Evolutionary conservation across 495 filamentous ascomycete species (phyloP).

Genomic region (Friedmanniomyces simplex): DNA sequence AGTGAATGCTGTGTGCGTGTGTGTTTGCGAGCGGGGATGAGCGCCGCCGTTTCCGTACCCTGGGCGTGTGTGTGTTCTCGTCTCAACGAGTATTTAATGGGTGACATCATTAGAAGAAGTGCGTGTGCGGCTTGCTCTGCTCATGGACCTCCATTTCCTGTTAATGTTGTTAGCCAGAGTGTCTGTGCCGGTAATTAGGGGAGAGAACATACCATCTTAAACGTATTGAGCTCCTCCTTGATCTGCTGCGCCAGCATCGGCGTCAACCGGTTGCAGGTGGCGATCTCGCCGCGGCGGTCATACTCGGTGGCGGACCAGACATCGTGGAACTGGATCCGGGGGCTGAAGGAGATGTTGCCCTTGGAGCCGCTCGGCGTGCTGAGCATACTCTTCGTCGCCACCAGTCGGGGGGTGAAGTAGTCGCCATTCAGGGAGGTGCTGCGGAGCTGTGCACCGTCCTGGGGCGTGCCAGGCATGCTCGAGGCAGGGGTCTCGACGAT

Average conservation of each 20-base stretch:
- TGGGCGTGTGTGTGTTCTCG: neutral
- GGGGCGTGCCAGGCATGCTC: conserved; percentile 72
- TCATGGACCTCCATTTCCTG: conserved; percentile 99
- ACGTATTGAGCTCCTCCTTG: conserved; percentile 97
- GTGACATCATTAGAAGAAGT: conserved; percentile 71
- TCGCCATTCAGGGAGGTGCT: conserved; percentile 61
- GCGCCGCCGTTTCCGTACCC: neutral
- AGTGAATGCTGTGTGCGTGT: too few species aligned
- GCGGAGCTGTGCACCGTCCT: conserved; percentile 56
- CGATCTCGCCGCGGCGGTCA: conserved; percentile 89
- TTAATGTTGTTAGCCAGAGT: conserved; percentile 14
- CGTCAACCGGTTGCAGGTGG: conserved; percentile 94
- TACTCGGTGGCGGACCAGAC: conserved; percentile 95
- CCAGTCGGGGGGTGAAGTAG: conserved; percentile 70
- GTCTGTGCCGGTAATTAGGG: neutral
- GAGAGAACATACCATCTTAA: conserved; percentile 78
- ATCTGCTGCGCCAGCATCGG: conserved; percentile 98
- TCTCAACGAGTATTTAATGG: neutral
- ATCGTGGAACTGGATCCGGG: conserved; percentile 87
- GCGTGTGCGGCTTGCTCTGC: conserved; percentile 95
- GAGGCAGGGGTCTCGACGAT: conserved; percentile 69
- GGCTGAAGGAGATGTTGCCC: conserved; percentile 81
- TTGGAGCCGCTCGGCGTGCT: conserved; percentile 60
- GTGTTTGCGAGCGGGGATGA: neutral
- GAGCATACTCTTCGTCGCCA: conserved; percentile 59